Base-by-base conservation (phyloP, 139 green algal genomes). In the Coelastrella sp. region DNA sequence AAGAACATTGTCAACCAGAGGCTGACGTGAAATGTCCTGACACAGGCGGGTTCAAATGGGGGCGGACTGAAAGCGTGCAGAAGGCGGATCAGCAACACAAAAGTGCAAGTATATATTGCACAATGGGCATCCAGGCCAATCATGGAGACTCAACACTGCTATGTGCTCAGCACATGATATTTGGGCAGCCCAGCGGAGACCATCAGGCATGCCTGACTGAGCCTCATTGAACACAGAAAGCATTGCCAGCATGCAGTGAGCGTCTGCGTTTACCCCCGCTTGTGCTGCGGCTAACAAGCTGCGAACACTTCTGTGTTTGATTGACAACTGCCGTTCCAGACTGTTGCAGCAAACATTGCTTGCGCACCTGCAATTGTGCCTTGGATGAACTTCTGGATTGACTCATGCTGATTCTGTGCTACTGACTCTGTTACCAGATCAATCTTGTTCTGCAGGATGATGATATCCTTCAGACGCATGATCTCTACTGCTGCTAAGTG, bases 401-500 rank as follows among this genome's bases (percentile, higher is more conserved):
- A 88, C 60, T 99, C 98, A 78, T 99, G 94, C 96, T 99, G 98
- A 92, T 98, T 99, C 8, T 94, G 78, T 23, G 98, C 98, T 17
- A 94, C 95, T 66, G 90, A 94, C 93, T 99, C 97, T 0, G 95
- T 98, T 64, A 99, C 96, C 80, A 99, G 94, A 89, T 99, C 98
- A 84, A 98, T 95, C 88, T 96, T 96, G 92, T 96, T 96, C 91
- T 96, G 92, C 87, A 96, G 90, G 91, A 96, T 96, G 86, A 96
- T 94, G 89, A 96, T 95, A 73, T 96, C 94, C 74, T 95, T 94
- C 7, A 96, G 93, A 84, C 94, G 93, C 98, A 99, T 99, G 95
- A 99, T 99, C 95, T 99, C 98, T 82, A 99, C 97, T 14, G 97
- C 97, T 14, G 97, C 97, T 54, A 99, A 90, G 87, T 99, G 97